Evolutionary conservation across 179 eudicot species (phyloP).

Genomic region (Dionaea muscipula): DNA sequence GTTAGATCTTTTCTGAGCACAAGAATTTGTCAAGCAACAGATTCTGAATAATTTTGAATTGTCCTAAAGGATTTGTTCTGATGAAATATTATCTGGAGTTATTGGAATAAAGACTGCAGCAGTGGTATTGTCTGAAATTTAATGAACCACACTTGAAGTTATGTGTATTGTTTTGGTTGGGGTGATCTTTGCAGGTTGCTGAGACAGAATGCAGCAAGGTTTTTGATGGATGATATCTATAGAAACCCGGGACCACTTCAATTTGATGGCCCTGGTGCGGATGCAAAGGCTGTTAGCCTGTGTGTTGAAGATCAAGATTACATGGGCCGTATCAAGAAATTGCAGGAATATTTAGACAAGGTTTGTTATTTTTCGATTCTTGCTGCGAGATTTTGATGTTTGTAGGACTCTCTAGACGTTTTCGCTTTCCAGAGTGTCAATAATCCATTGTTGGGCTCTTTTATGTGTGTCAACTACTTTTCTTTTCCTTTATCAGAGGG

Average conservation of each 20-base stretch:
- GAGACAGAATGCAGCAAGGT: slow-evolving; percentile 69
- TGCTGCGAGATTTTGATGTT: neutral
- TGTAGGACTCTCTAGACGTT: neutral
- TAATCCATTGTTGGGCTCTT: neutral
- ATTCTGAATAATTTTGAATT: too few relatives aligned
- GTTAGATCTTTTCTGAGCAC: too few relatives aligned
- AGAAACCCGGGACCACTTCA: slow-evolving; percentile 99
- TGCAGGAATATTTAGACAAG: slow-evolving; percentile 77
- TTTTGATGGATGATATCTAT: slow-evolving; percentile 83
- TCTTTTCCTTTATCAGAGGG: too few relatives aligned
- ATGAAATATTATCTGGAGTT: too few relatives aligned
- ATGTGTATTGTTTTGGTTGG: slow-evolving; percentile 7
- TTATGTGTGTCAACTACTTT: too few relatives aligned
- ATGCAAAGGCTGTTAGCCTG: slow-evolving; percentile 68
- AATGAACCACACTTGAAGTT: neutral
- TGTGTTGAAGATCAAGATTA: slow-evolving; percentile 97
- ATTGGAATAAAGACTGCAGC: too few relatives aligned
- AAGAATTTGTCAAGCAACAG: too few relatives aligned
- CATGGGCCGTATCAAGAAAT: slow-evolving; percentile 91
- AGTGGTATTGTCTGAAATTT: neutral
- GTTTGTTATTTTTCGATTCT: slow-evolving; percentile 15
- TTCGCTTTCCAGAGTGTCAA: neutral
- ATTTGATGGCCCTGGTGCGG: slow-evolving; percentile 92
- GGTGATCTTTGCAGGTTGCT: slow-evolving; percentile 44
- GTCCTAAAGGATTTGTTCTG: too few relatives aligned